Conservation (phyloP, 2,329 filamentous ascomycete species). For the Alternaria burnsii region DNA sequence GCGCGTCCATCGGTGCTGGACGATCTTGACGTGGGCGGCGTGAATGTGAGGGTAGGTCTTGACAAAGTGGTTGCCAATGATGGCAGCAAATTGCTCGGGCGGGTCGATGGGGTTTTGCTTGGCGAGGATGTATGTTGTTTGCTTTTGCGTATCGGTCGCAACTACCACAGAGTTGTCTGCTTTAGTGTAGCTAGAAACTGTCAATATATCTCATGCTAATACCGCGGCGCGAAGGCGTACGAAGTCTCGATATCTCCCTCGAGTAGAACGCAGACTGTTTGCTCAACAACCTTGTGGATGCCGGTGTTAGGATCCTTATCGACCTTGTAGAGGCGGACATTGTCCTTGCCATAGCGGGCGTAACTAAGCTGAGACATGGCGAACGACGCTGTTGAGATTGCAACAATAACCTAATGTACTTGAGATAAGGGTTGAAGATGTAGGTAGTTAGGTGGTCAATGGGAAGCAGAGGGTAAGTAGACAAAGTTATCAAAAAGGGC, state of each 20-base stretch:
- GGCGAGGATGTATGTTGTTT: slow-evolving; percentile 87
- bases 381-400: slow-evolving; percentile 12
- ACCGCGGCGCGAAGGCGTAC: slow-evolving; percentile 57
- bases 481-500: slow-evolving; percentile 25
- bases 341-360: slow-evolving; percentile 92
- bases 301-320: slow-evolving; percentile 79
- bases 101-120: slow-evolving; percentile 93
- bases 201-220: slow-evolving; percentile 23
- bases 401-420: not conserved
- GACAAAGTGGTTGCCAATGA: slow-evolving; percentile 88
- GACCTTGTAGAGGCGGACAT: slow-evolving; percentile 97
- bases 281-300: slow-evolving; percentile 87
- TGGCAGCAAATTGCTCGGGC: slow-evolving; percentile 88
- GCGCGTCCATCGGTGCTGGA: slow-evolving; percentile 90
- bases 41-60: slow-evolving; percentile 88
- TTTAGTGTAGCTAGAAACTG: slow-evolving; percentile 75
- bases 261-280: slow-evolving; percentile 91
- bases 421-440: slow-evolving; percentile 3
- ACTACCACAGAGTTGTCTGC: slow-evolving; percentile 96
- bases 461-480: slow-evolving; percentile 13
- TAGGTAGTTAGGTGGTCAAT: slow-evolving; percentile 11
- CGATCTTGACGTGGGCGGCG: slow-evolving; percentile 80
- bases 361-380: slow-evolving; percentile 59
- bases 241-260: slow-evolving; percentile 90
- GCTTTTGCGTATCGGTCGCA: slow-evolving; percentile 97